Conservation (phyloP, 768 basidiomycete genomes). For the Rhodotorula babjevae region DNA sequence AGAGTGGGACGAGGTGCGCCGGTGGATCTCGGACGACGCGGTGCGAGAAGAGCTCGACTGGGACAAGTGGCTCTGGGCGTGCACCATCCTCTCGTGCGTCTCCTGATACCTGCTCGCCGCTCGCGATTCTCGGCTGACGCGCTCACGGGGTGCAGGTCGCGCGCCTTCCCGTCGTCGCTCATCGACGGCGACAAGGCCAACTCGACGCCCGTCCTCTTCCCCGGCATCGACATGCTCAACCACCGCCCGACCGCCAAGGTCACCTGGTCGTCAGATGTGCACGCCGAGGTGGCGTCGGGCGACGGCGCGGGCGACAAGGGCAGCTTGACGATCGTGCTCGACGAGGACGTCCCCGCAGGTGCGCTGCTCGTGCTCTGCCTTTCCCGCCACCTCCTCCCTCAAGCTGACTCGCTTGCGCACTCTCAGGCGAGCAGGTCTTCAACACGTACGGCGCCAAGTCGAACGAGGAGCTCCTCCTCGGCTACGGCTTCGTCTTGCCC, state of each 20-base stretch:
- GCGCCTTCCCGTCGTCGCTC: slow-evolving; percentile 82
- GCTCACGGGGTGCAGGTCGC: slow-evolving; percentile 58
- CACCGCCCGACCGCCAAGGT: slow-evolving; percentile 75
- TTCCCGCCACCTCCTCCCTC: not conserved
- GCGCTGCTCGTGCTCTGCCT: not conserved
- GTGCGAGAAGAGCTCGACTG: slow-evolving; percentile 59
- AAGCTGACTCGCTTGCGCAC: not conserved
- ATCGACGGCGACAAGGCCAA: slow-evolving; percentile 58
- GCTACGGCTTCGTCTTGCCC: slow-evolving; percentile 79
- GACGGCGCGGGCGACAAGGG: slow-evolving; percentile 10
- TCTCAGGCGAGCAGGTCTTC: slow-evolving; percentile 15
- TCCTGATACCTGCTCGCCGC: not conserved
- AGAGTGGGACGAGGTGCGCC: slow-evolving; percentile 60
- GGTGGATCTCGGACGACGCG: slow-evolving; percentile 52
- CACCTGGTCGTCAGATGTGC: slow-evolving; percentile 63
- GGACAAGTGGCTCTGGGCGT: slow-evolving; percentile 41
- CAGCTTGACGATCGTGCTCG: slow-evolving; percentile 31
- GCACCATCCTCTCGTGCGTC: slow-evolving; percentile 31
- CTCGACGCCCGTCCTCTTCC: slow-evolving; percentile 69
- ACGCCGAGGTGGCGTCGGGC: not conserved
- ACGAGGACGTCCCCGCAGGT: slow-evolving; percentile 16
- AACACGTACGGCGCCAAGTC: slow-evolving; percentile 73
- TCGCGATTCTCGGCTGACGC: not conserved
- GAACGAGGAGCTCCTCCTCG: slow-evolving; percentile 81
- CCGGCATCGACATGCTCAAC: slow-evolving; percentile 80